phyloP scores from a whole-genome alignment of 2,329 filamentous ascomycete species.

The Stagonosporopsis vannaccii region DNA sequence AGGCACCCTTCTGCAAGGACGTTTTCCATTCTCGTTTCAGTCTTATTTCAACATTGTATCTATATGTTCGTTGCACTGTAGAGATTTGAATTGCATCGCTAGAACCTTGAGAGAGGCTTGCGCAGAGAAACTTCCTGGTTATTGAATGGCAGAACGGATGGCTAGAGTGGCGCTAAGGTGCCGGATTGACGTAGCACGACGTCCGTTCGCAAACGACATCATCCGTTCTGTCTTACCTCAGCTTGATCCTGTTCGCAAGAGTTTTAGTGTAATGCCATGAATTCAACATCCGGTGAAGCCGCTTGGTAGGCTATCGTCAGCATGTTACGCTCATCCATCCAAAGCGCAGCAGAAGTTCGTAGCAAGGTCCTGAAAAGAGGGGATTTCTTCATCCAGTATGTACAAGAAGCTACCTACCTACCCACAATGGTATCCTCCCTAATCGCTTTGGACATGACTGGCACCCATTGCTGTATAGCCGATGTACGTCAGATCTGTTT shows the following conservation, averaged over 20 bases:
- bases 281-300: not conserved
- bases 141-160: not conserved
- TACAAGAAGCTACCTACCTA: conserved; percentile 15
- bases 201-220: not conserved
- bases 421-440: conserved; percentile 3
- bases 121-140: not conserved
- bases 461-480: not conserved
- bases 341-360: not conserved
- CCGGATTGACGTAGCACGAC: not conserved
- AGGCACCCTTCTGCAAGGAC: not conserved
- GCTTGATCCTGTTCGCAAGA: not conserved
- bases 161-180: not conserved
- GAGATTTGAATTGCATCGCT: not conserved
- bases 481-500: not conserved
- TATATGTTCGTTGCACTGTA: not conserved
- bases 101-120: not conserved
- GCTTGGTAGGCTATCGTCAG: not conserved
- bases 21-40: not conserved
- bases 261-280: not conserved
- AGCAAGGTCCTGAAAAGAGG: not conserved
- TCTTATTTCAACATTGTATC: not conserved
- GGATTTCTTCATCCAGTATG: conserved; percentile 1
- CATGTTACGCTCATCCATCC: too few species aligned
- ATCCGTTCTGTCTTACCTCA: not conserved
- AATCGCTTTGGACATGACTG: conserved; percentile 12